These are phyloP conservation scores for Arthroderma uncinatum DNA, from an alignment of 2,329 filamentous ascomycete genomes.

Conservation along the genomic window DNA sequence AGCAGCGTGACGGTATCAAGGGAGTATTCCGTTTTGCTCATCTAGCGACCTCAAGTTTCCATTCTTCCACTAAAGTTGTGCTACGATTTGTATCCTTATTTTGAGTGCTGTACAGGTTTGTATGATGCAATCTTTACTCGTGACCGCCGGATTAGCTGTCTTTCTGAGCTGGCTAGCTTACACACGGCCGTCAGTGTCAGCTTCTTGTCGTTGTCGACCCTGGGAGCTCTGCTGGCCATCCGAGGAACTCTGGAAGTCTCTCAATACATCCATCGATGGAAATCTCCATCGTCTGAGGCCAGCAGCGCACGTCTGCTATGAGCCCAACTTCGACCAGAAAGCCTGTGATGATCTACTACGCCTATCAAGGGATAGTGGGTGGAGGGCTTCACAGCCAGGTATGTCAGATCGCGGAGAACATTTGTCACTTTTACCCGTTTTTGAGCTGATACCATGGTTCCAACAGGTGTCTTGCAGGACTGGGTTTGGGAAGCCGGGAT, in stretches of 20 bases:
- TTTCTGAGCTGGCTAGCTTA: neutral
- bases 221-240: constrained; percentile 9
- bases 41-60: neutral
- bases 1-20: neutral
- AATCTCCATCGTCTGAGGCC: constrained; percentile 5
- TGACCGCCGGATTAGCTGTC: neutral
- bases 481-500: neutral
- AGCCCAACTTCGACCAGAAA: constrained; percentile 1
- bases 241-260: constrained; percentile 4
- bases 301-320: constrained; percentile 7
- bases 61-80: neutral
- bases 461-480: neutral
- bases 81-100: neutral
- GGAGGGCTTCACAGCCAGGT: constrained; percentile 7
- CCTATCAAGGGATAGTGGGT: constrained; percentile 1
- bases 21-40: neutral
- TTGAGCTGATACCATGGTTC: neutral
- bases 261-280: constrained; percentile 7
- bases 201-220: constrained; percentile 8
- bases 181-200: neutral
- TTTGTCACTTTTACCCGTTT: neutral
- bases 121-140: neutral
- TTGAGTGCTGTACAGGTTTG: neutral
- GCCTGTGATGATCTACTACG: constrained; percentile 6
- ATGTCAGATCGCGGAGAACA: neutral